Evolutionary conservation across 2,329 filamentous ascomycete species (phyloP), one percentile per base, ranked within the genome.

Genomic region (Calonectria pteridis): DNA sequence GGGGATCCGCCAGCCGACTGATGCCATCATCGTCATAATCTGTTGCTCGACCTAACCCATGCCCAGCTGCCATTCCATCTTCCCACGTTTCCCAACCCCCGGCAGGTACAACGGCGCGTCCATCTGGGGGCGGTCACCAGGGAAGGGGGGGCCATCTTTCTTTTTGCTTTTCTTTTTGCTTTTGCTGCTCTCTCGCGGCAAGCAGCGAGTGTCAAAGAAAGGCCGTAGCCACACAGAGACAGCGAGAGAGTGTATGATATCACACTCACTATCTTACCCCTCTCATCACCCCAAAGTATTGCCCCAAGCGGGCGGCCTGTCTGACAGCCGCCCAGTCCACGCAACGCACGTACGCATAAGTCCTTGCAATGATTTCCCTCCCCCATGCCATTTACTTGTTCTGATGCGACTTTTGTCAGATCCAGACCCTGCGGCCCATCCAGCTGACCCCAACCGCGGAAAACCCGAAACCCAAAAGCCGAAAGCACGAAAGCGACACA

Each of bases 21-120:
- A 63, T 67, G 63, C 63, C 64, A 67, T 67, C 69, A 67, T 67
- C 69, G 66, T 67, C 64, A 67, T 67, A 53, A 67, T 49, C 65
- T 37, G 33, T 59, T 59, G 33, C 50, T 46, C 50, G 9, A 58
- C 64, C 29, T 29, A 51, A 43, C 33, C 49, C 64, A 46, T 66
- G 35, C 67, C 46, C 53, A 62, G 43, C 63, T 51, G 58, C 67
- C 69, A 55, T 66, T 71, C 40, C 51, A 31, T 43, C 37, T 59
- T 71, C 69, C 43, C 53, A 50, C 51, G 67, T 71, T 67, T 67
- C 31, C 62, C 40, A 49, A 29, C 69, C 68, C 49, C 49, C 55
- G 55, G 55, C 43, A 69, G 43, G 31, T 51, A 51, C 53, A 66
- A 63, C 62, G 64, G 37, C 62, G 37, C 62, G 37, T 26, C 37